Conservation (phyloP, 2,329 filamentous ascomycete species). For the Botrytis galanthina region DNA sequence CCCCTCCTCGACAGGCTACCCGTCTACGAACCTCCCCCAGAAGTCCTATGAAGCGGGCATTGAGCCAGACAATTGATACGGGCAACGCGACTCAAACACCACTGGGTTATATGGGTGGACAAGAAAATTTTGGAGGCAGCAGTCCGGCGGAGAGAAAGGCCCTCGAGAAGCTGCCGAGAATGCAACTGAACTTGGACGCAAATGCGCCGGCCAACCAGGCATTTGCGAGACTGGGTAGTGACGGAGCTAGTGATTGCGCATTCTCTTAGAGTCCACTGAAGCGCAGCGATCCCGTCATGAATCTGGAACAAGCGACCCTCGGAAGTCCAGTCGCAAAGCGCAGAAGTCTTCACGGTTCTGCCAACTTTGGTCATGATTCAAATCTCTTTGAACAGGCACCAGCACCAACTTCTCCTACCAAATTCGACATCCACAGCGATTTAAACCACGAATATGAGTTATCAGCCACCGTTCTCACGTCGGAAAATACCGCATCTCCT, state of each 20-base stretch:
- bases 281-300: constrained; percentile 87
- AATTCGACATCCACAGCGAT: constrained; percentile 55
- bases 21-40: constrained; percentile 71
- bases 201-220: constrained; percentile 50
- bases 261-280: constrained; percentile 81
- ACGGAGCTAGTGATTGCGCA: constrained; percentile 44
- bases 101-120: constrained; percentile 35
- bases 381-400: constrained; percentile 71
- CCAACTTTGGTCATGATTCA: constrained; percentile 60
- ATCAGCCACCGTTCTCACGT: constrained; percentile 38
- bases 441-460: constrained; percentile 53
- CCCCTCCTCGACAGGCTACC: constrained; percentile 54
- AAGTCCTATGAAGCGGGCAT: constrained; percentile 76
- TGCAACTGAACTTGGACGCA: constrained; percentile 49
- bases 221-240: constrained; percentile 50
- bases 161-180: constrained; percentile 52
- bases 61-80: constrained; percentile 64
- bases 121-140: constrained; percentile 44
- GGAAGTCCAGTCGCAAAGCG: constrained; percentile 90
- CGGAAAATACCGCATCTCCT: constrained; percentile 34
- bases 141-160: constrained; percentile 49
- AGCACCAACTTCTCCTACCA: constrained; percentile 42
- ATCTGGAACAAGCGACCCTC: constrained; percentile 72
- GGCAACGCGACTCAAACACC: constrained; percentile 60
- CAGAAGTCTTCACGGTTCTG: constrained; percentile 76